Percentiles rank a stretch among this genome's conserved stretches.
phyloP scores from a whole-genome alignment of 768 basidiomycete genomes.

The Leccinum obscurum region DNA sequence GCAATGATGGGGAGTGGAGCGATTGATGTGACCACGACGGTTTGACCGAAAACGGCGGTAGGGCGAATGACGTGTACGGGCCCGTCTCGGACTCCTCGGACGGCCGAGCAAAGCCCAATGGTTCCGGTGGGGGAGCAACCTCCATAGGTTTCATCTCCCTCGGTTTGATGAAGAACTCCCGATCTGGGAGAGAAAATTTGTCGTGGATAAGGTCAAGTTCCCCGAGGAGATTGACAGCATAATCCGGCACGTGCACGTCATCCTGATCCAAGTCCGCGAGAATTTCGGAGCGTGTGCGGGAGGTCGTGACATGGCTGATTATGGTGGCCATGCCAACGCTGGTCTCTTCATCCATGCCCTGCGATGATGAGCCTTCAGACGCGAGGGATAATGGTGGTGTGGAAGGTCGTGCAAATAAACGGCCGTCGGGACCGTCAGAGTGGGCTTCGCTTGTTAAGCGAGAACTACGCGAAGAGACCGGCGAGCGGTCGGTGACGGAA shows the following conservation, averaged over 20 bases:
- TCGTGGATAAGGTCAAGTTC: conserved; percentile 41
- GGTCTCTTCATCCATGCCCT: conserved; percentile 18
- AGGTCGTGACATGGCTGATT: conserved; percentile 30
- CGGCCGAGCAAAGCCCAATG: conserved; percentile 17
- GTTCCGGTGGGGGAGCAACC: conserved; percentile 27
- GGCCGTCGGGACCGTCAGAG: conserved; percentile 25
- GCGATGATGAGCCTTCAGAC: conserved; percentile 25
- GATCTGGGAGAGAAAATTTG: conserved; percentile 33
- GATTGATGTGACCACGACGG: conserved; percentile 22
- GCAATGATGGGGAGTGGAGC: conserved; percentile 19
- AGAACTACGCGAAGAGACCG: conserved; percentile 21
- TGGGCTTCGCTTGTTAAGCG: conserved; percentile 22
- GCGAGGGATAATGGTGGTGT: conserved; percentile 32
- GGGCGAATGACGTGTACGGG: conserved; percentile 33
- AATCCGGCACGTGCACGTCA: conserved; percentile 42
- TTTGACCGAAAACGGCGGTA: conserved; percentile 28
- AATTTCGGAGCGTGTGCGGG: conserved; percentile 40
- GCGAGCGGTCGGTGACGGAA: conserved; percentile 20
- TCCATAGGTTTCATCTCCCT: conserved; percentile 33
- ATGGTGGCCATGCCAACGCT: conserved; percentile 38
- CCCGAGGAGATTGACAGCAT: conserved; percentile 45
- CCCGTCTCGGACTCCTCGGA: conserved; percentile 37
- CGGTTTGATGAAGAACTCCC: conserved; percentile 30
- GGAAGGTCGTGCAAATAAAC: conserved; percentile 26
- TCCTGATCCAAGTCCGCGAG: conserved; percentile 36